These are phyloP conservation scores for Solanum paucissectum DNA, from an alignment of 257 asterid species.

Conservation along the genomic window DNA sequence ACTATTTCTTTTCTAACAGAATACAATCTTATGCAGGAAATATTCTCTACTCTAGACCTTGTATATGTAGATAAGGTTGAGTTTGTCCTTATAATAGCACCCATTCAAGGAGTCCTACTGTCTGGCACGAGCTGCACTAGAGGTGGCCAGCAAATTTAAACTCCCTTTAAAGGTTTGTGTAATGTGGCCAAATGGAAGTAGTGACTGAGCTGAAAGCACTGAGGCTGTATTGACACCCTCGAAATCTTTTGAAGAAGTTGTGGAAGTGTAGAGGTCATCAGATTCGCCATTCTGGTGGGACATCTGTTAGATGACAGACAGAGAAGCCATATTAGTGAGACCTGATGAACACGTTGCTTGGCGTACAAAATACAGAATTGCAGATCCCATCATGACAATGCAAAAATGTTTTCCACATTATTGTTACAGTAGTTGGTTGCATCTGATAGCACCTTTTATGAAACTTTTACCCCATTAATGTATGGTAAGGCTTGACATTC, in stretches of 20 bases:
- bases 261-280: conserved; percentile 28
- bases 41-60: conserved; percentile 68
- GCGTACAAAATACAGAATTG: conserved; percentile 33
- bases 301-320: conserved; percentile 52
- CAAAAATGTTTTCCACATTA: conserved; percentile 34
- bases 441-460: not conserved
- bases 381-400: conserved; percentile 32
- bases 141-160: conserved; percentile 46
- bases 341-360: conserved; percentile 94
- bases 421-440: conserved; percentile 26
- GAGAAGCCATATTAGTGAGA: conserved; percentile 82
- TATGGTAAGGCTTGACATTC: not conserved
- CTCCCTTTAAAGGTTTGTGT: conserved; percentile 54
- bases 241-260: conserved; percentile 47
- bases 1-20: not conserved
- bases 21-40: conserved; percentile 25
- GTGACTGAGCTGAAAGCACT: conserved; percentile 20
- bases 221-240: conserved; percentile 41
- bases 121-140: conserved; percentile 58
- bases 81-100: conserved; percentile 75
- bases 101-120: conserved; percentile 45
- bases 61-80: conserved; percentile 42
- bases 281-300: conserved; percentile 76
- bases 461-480: not conserved
- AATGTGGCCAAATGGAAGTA: conserved; percentile 41